phyloP scores from a whole-genome alignment of 805 yeast genomes.

The Sungouiozyma intestinalis region DNA sequence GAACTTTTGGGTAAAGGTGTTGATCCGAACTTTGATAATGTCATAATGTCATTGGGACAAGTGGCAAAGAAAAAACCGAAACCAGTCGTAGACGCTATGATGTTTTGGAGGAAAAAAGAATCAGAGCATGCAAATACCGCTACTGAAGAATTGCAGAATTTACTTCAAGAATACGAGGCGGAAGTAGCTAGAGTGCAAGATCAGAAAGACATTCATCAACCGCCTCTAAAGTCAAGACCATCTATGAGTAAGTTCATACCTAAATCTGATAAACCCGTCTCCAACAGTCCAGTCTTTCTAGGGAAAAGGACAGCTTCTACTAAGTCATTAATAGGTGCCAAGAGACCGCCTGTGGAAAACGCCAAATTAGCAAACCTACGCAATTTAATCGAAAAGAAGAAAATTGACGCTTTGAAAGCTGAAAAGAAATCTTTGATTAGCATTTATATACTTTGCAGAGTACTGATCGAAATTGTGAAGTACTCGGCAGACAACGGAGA shows the following conservation, averaged over 20 bases:
- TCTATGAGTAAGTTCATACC: background rate
- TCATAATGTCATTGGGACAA: constrained; percentile 77
- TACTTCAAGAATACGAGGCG: constrained; percentile 28
- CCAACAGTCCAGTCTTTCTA: constrained; percentile 15
- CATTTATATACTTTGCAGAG: constrained; percentile 83
- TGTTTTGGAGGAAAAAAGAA: constrained; percentile 96
- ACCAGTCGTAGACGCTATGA: constrained; percentile 92
- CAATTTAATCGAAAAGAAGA: constrained; percentile 33
- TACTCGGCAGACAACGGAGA: constrained; percentile 73
- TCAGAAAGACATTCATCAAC: background rate
- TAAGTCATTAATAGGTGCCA: constrained; percentile 26
- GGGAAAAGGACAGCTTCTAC: constrained; percentile 46
- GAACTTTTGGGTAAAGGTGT: constrained; percentile 75
- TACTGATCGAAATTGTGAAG: constrained; percentile 80
- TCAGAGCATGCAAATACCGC: constrained; percentile 72
- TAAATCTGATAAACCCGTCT: constrained; percentile 18
- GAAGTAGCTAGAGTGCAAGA: constrained; percentile 5
- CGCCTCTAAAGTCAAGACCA: constrained; percentile 2
- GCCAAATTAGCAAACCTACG: constrained; percentile 43
- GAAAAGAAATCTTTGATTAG: constrained; percentile 81
- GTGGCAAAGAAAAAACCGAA: constrained; percentile 85
- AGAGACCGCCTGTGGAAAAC: constrained; percentile 34
- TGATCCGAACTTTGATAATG: constrained; percentile 78
- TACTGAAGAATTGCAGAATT: constrained; percentile 40
- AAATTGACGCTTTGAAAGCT: constrained; percentile 66